phyloP scores from a whole-genome alignment of 1,139 yeast genomes.

The Protomyces pachydermus region DNA sequence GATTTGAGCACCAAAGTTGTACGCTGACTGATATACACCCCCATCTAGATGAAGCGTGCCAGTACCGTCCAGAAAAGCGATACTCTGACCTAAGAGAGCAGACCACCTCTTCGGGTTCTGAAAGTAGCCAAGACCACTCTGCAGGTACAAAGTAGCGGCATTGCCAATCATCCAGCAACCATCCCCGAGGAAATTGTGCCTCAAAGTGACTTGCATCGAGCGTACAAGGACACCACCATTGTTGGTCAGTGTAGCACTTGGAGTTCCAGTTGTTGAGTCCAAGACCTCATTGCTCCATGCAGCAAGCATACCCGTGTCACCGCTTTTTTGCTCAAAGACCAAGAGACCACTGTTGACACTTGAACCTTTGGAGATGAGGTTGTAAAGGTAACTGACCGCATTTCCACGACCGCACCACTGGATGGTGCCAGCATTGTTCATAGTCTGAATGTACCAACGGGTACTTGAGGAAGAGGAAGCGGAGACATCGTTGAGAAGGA shows the following conservation, averaged over 20 bases:
- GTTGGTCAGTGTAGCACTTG: background rate
- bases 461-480: background rate
- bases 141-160: slow-evolving; percentile 8
- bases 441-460: slow-evolving; percentile 1
- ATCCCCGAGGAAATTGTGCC: slow-evolving; percentile 4
- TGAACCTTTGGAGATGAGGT: background rate
- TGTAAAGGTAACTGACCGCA: background rate
- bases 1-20: slow-evolving; percentile 1
- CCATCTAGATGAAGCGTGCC: slow-evolving; percentile 4
- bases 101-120: background rate
- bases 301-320: no score
- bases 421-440: slow-evolving; percentile 9
- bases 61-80: background rate
- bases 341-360: background rate
- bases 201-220: background rate
- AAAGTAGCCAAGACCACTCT: background rate
- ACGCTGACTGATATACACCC: background rate
- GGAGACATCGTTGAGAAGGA: slow-evolving; percentile 2
- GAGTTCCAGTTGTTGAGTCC: background rate
- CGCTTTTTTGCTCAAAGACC: background rate
- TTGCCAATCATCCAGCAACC: slow-evolving; percentile 14
- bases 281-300: no score
- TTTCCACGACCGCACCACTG: slow-evolving; percentile 20
- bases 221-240: slow-evolving; percentile 13
- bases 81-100: background rate